phyloP scores from a whole-genome alignment of 2,329 filamentous ascomycete genomes.

The Geosmithia putterillii region DNA sequence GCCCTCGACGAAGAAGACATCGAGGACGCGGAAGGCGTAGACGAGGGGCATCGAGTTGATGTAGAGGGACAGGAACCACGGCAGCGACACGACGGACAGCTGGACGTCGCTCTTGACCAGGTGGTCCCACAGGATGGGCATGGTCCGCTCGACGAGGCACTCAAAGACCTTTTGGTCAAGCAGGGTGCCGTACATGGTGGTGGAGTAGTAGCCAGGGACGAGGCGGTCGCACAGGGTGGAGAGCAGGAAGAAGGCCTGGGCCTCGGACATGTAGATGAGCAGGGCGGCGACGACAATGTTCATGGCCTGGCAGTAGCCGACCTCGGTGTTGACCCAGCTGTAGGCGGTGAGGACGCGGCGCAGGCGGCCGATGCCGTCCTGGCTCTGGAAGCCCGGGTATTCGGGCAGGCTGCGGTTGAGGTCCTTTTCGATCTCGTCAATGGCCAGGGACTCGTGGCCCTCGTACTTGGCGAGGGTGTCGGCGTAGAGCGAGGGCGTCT shows the following conservation, averaged over 20 bases:
- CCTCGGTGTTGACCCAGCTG: conserved; percentile 91
- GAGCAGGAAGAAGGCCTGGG: conserved; percentile 89
- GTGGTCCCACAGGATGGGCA: conserved; percentile 97
- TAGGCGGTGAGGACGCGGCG: conserved; percentile 90
- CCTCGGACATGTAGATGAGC: conserved; percentile 95
- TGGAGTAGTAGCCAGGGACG: conserved; percentile 93
- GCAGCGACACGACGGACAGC: conserved; percentile 89
- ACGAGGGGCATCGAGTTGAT: conserved; percentile 99
- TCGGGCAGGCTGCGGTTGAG: conserved; percentile 92
- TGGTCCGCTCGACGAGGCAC: conserved; percentile 94
- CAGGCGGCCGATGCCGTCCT: conserved; percentile 84
- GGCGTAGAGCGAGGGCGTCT: conserved; percentile 70
- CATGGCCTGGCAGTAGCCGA: conserved; percentile 99
- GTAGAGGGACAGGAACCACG: conserved; percentile 96
- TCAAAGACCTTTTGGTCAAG: conserved; percentile 97
- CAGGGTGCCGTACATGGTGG: conserved; percentile 96
- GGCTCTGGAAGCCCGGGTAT: conserved; percentile 93
- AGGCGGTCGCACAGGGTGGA: conserved; percentile 86
- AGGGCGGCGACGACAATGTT: conserved; percentile 98
- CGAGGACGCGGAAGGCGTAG: conserved; percentile 90
- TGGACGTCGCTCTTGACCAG: conserved; percentile 96
- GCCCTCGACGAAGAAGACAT: conserved; percentile 97
- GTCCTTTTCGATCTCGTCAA: conserved; percentile 98
- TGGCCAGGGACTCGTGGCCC: conserved; percentile 82
- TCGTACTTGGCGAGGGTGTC: conserved; percentile 77